These are phyloP conservation scores for Monosporascus sp. DNA, from an alignment of 2,329 filamentous ascomycete species.

Conservation along the genomic window DNA sequence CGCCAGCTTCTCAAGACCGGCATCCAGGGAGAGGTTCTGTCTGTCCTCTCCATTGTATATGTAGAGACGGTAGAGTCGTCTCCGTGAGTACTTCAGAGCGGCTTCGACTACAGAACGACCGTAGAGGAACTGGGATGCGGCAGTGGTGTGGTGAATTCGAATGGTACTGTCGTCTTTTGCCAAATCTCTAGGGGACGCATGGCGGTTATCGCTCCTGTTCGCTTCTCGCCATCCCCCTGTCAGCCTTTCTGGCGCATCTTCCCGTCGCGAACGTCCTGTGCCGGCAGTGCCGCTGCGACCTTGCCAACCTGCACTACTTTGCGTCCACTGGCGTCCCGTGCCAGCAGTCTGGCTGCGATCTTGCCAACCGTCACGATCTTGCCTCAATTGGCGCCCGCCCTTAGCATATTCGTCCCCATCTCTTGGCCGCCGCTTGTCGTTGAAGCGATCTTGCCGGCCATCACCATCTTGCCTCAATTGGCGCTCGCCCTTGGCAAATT, in stretches of 20 bases:
- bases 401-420: too few relatives aligned
- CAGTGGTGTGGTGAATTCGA: slow-evolving; percentile 58
- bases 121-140: slow-evolving; percentile 88
- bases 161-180: slow-evolving; percentile 29
- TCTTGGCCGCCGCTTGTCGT: too few relatives aligned
- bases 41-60: slow-evolving; percentile 58
- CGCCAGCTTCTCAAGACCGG: slow-evolving; percentile 41
- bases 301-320: too few relatives aligned
- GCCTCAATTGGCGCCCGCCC: too few relatives aligned
- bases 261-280: too few relatives aligned
- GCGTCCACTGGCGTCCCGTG: too few relatives aligned
- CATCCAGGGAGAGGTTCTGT: slow-evolving; percentile 40
- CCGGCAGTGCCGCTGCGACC: too few relatives aligned
- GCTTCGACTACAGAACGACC: slow-evolving; percentile 76
- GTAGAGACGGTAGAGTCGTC: slow-evolving; percentile 81
- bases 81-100: slow-evolving; percentile 59
- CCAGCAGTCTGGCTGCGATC: too few relatives aligned
- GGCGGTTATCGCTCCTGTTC: neutral
- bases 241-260: neutral
- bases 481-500: neutral
- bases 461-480: neutral
- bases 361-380: too few relatives aligned
- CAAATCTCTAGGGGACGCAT: slow-evolving; percentile 3
- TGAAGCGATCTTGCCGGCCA: too few relatives aligned
- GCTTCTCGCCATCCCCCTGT: neutral